Evolutionary conservation across 2,329 filamentous ascomycete genomes (phyloP).

Genomic region (Calonectria hongkongensis): DNA sequence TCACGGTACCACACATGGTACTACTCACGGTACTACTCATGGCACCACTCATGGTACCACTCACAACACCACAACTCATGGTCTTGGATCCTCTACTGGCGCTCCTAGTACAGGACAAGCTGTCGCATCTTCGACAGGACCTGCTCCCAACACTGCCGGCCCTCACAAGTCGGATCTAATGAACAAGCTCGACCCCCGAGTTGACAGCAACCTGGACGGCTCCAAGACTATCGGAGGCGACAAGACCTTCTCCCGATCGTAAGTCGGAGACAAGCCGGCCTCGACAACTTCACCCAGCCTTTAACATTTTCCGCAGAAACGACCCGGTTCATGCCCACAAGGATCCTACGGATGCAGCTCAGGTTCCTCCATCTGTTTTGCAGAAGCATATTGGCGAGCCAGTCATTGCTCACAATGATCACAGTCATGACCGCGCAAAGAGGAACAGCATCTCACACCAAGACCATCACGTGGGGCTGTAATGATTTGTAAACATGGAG

Average conservation of each 20-base stretch:
- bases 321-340: constrained; percentile 48
- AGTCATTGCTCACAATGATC: constrained; percentile 66
- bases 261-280: constrained; percentile 51
- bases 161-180: constrained; percentile 67
- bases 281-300: constrained; percentile 26
- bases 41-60: constrained; percentile 33
- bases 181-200: constrained; percentile 72
- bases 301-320: constrained; percentile 47
- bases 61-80: constrained; percentile 2
- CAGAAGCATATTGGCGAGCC: constrained; percentile 68
- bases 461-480: constrained; percentile 69
- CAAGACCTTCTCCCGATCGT: constrained; percentile 66
- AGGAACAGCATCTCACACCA: constrained; percentile 70
- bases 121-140: constrained; percentile 48
- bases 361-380: constrained; percentile 74
- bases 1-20: constrained; percentile 35
- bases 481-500: constrained; percentile 46
- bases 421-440: constrained; percentile 64
- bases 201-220: constrained; percentile 71
- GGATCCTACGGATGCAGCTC: constrained; percentile 74
- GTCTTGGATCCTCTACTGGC: not conserved
- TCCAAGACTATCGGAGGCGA: constrained; percentile 69
- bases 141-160: constrained; percentile 60
- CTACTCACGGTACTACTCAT: constrained; percentile 38
- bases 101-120: not conserved